Base-by-base conservation (phyloP, 2,329 filamentous ascomycete species). In the Leptographium wingfieldii region DNA sequence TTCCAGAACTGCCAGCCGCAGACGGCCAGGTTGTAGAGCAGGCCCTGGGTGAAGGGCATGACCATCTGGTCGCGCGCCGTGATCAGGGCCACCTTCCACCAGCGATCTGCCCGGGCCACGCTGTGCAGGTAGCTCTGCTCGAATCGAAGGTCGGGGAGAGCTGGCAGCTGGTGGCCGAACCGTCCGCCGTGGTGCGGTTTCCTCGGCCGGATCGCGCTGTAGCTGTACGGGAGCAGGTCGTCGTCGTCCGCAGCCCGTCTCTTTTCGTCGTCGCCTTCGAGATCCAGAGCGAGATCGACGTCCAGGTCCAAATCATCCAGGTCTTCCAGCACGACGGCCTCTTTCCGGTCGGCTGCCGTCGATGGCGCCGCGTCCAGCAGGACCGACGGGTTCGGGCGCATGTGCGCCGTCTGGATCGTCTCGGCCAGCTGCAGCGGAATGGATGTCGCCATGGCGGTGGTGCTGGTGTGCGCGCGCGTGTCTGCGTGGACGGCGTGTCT, bases 71-170 rank as follows among this genome's bases (percentile, higher is more conserved):
- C 94, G 68, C 90, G 80, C 43, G 88, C 72, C 22, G 94, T 99
- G 66, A 99, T 92, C 76, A 87, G 88, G 9, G 82, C 80, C 38
- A 99, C 82, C 70, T 84, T 83, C 76, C 87, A 86, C 84, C 86
- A 92, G 29, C 83, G 85, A 65, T 94, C 83, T 43, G 91, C 90
- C 60, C 83, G 79, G 65, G 86, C 82, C 66, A 99, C 88, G 74
- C 91, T 95, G 67, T 88, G 87, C 59, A 99, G 81, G 73, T 99
- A 99, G 78, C 92, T 96, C 80, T 99, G 94, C 76, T 99, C 94
- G 74, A 97, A 97, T 52, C 94, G 84, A 65, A 99, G 77, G 74
- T 99, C 94, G 4, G 92, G 91, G 69, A 96, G 81, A 10, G 84
- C 82, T 35, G 80, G 82, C 59, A 85, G 75, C 49, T 74, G 71